Conservation (phyloP, 2,329 filamentous ascomycete genomes). For the Alternaria sp. region DNA sequence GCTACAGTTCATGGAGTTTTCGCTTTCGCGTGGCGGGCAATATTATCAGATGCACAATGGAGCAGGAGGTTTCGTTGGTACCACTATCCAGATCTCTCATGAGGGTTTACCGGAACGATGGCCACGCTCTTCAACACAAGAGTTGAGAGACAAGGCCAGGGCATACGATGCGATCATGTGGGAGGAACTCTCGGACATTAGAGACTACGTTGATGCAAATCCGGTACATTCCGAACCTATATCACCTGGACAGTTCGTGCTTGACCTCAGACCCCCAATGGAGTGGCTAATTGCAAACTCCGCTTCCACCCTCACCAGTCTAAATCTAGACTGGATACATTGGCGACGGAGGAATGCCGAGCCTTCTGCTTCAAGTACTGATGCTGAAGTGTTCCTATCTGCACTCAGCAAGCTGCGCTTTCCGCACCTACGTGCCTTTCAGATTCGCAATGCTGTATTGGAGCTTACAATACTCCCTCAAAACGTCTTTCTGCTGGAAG, state of each 20-base stretch:
- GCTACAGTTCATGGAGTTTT: constrained; percentile 36
- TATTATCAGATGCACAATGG: constrained; percentile 39
- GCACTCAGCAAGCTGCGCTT: constrained; percentile 51
- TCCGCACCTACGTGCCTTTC: constrained; percentile 55
- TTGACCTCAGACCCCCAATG: constrained; percentile 20
- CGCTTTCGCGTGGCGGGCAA: constrained; percentile 42
- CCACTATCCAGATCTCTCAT: constrained; percentile 36
- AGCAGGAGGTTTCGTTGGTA: constrained; percentile 40
- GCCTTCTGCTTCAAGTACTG: constrained; percentile 7
- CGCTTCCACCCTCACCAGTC: constrained; percentile 39
- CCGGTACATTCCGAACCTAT: constrained; percentile 10
- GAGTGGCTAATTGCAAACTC: constrained; percentile 31
- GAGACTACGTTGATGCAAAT: constrained; percentile 29
- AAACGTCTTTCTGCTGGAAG: constrained; percentile 50
- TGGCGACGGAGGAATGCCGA: constrained; percentile 36
- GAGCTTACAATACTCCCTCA: constrained; percentile 46
- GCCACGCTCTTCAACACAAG: constrained; percentile 10
- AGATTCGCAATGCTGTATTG: constrained; percentile 56
- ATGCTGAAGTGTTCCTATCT: constrained; percentile 27
- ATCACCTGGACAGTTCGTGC: neutral
- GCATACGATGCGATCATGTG: constrained; percentile 39
- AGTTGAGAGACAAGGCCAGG: constrained; percentile 29
- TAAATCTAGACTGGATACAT: constrained; percentile 48
- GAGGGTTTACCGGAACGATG: constrained; percentile 12
- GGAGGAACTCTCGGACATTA: constrained; percentile 34